Evolutionary conservation across 768 basidiomycete species (phyloP).

Genomic region (Boletus bicolor): DNA sequence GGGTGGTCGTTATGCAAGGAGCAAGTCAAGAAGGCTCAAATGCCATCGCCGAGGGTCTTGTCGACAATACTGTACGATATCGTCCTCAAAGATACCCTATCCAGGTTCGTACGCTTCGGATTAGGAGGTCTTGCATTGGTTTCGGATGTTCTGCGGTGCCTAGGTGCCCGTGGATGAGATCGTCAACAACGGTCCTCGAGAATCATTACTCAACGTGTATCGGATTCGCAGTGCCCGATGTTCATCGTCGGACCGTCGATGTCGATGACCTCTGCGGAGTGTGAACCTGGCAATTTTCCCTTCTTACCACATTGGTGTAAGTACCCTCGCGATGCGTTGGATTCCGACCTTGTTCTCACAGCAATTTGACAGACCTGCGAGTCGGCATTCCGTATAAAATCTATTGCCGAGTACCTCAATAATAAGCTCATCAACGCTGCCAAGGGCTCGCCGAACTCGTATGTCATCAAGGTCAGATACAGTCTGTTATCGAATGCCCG

Average conservation of each 20-base stretch:
- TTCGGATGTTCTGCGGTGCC: background rate
- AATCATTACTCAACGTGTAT: slow-evolving; percentile 75
- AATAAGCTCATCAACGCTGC: slow-evolving; percentile 99
- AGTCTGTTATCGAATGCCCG: background rate
- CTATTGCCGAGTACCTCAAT: slow-evolving; percentile 96
- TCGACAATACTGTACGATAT: slow-evolving; percentile 55
- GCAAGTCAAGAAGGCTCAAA: slow-evolving; percentile 99
- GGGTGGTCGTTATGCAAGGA: slow-evolving; percentile 93
- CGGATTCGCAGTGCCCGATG: slow-evolving; percentile 95
- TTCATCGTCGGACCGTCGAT: slow-evolving; percentile 99
- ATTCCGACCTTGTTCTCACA: background rate
- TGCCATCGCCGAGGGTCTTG: slow-evolving; percentile 97
- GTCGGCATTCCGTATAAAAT: slow-evolving; percentile 99
- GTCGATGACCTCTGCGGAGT: slow-evolving; percentile 80
- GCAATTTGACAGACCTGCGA: slow-evolving; percentile 76
- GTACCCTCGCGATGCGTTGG: slow-evolving; percentile 3
- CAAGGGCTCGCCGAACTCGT: slow-evolving; percentile 99
- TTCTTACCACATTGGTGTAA: slow-evolving; percentile 89
- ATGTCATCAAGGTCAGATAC: slow-evolving; percentile 88
- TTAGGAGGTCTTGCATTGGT: too few species aligned
- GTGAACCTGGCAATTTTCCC: slow-evolving; percentile 95
- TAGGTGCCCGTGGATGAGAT: slow-evolving; percentile 96
- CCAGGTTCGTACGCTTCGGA: slow-evolving; percentile 57
- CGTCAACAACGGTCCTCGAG: slow-evolving; percentile 98
- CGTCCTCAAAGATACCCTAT: slow-evolving; percentile 96